Conservation (phyloP, 805 yeast species). For the Wickerhamomyces silvicola region DNA sequence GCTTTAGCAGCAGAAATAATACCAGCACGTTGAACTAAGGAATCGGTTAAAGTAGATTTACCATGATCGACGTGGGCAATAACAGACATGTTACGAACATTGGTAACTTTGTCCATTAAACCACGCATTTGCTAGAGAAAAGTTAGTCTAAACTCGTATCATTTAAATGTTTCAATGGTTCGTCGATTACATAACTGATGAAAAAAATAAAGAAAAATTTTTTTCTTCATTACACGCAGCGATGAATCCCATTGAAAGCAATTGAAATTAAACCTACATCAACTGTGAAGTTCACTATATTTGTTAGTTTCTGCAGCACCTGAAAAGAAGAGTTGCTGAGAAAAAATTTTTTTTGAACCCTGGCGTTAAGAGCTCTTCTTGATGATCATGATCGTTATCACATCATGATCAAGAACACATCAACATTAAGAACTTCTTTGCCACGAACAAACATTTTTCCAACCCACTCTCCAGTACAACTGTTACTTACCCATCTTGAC, state of each 20-base stretch:
- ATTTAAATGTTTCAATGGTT: too few relatives aligned
- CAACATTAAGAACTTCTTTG: too few relatives aligned
- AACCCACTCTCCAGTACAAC: too few relatives aligned
- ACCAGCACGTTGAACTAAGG: slow-evolving; percentile 99
- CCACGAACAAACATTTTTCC: too few relatives aligned
- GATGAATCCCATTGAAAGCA: background rate
- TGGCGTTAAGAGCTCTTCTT: too few relatives aligned
- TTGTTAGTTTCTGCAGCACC: slow-evolving; percentile 22
- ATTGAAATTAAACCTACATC: slow-evolving; percentile 25
- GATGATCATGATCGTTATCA: too few relatives aligned
- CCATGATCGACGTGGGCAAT: slow-evolving; percentile 99
- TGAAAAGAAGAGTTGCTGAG: too few relatives aligned
- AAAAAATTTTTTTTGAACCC: too few relatives aligned
- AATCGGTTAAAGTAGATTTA: slow-evolving; percentile 98
- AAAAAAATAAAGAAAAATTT: background rate
- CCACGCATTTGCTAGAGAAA: slow-evolving; percentile 78
- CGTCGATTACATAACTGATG: slow-evolving; percentile 2
- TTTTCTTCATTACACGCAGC: background rate
- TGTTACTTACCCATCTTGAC: slow-evolving; percentile 24
- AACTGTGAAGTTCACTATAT: slow-evolving; percentile 51
- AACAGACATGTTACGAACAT: slow-evolving; percentile 99
- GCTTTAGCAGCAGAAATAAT: slow-evolving; percentile 99
- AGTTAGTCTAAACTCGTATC: slow-evolving; percentile 11
- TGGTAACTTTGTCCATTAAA: slow-evolving; percentile 99
- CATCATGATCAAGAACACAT: too few relatives aligned